Evolutionary conservation across 225 moss, liverwort and hornwort genomes (phyloP), one percentile per base, ranked within the genome.

Genomic region (Marchantia polymorpha): DNA sequence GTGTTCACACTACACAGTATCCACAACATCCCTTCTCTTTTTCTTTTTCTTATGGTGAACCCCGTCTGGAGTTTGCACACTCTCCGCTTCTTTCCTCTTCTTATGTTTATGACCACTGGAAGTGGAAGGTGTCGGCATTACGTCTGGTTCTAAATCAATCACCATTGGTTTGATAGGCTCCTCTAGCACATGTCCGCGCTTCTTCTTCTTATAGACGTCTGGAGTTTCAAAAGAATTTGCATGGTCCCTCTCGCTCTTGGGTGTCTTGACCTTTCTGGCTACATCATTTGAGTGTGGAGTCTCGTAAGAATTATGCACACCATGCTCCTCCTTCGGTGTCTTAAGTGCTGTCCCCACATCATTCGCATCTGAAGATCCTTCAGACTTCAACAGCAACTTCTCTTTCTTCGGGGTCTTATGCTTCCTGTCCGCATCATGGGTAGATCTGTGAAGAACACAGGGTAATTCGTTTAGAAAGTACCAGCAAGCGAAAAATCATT

Each of bases 361-460:
- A 67, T 67, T 29, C 30, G 16, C 20, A n/a, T 72, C 72, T 14
- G 52, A 2, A 51, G n/a, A 19, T 17, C 23, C 54, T 54, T 53
- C 27, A 31, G 23, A 49, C 78, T 59, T 53, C 15, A 3, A 4
- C 55, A 22, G 78, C 52, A 25, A 46, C 8, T 26, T 78, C n/a
- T 73, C 68, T 25, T 74, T 69, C 56, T 78, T 74, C 14, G 78
- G 73, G 46, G 66, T 79, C 47, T 83, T 83, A 12, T 49, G 83
- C 78, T 69, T 74, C 65, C 6, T 79, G 19, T 66, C 66, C 66
- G 23, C 50, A 58, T 47, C 53, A 26, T 29, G 63, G 17, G 54
- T 47, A 58, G 68, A 74, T 29, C 83, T 83, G 83, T n/a, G 14
- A 17, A 48, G 8, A 20, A 22, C 47, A 70, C 12, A 49, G 22